Conservation (phyloP, 1,284 basidiomycete genomes). For the Tranzscheliella williamsii region DNA sequence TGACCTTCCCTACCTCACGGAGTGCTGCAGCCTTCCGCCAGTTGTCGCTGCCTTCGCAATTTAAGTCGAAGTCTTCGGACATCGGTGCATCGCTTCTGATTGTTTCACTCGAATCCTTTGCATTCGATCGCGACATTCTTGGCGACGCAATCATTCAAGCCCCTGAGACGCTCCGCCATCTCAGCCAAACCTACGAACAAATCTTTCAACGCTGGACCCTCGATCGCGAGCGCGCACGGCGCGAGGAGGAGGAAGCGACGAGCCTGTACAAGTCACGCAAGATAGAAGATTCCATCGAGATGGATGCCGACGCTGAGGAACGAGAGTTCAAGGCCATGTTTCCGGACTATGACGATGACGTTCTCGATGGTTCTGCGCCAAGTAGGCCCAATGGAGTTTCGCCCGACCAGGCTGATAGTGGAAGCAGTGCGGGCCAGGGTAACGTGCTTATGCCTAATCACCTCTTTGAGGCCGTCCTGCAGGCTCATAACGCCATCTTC, state of each 20-base stretch:
- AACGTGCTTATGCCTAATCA: constrained; percentile 17
- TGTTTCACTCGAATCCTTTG: constrained; percentile 15
- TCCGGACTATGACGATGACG: constrained; percentile 76
- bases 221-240: constrained; percentile 73
- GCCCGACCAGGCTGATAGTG: neutral
- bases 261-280: constrained; percentile 79
- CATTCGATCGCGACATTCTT: constrained; percentile 18
- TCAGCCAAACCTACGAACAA: constrained; percentile 68
- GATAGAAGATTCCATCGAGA: constrained; percentile 68
- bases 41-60: constrained; percentile 38
- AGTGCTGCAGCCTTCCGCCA: constrained; percentile 38
- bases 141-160: constrained; percentile 12
- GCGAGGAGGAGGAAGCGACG: constrained; percentile 70
- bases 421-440: constrained; percentile 4
- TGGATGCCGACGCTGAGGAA: constrained; percentile 73
- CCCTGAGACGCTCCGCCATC: constrained; percentile 15
- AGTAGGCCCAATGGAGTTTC: neutral
- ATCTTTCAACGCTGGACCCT: constrained; percentile 79
- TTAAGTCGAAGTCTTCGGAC: constrained; percentile 46
- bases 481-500: constrained; percentile 46
- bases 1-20: constrained; percentile 51
- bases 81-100: constrained; percentile 39
- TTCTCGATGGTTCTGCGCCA: constrained; percentile 54
- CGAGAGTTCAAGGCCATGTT: constrained; percentile 80
- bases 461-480: constrained; percentile 17